Evolutionary conservation across 768 basidiomycete species (phyloP).

Genomic region (Phanerochaete sordida): DNA sequence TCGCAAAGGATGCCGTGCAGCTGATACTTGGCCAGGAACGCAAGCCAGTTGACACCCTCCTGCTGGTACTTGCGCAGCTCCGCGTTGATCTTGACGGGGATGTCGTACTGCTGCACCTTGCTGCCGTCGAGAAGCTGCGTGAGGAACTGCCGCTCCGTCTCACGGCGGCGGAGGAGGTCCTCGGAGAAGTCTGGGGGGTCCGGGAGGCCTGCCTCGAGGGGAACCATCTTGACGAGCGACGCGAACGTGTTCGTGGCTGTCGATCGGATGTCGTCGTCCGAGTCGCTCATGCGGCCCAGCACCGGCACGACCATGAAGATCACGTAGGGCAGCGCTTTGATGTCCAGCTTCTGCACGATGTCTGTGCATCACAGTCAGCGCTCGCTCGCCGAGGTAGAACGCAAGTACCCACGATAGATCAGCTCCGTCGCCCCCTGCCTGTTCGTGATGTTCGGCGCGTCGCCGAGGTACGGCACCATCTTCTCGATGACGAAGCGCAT

Average conservation of each 20-base stretch:
- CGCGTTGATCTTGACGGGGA: conserved; percentile 88
- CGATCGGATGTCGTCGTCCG: conserved; percentile 86
- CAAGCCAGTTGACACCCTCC: conserved; percentile 98
- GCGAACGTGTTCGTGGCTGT: conserved; percentile 98
- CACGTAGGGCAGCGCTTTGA: conserved; percentile 94
- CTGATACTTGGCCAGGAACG: conserved; percentile 97
- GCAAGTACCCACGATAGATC: conserved; percentile 69
- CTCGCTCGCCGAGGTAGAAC: conserved; percentile 1
- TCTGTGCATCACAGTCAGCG: conserved; percentile 44
- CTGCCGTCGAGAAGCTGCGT: conserved; percentile 91
- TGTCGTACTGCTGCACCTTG: conserved; percentile 86
- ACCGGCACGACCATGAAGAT: conserved; percentile 96
- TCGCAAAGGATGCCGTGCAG: conserved; percentile 97
- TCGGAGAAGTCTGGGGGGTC: conserved; percentile 91
- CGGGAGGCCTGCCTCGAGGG: conserved; percentile 95
- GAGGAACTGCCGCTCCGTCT: conserved; percentile 87
- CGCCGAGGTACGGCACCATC: conserved; percentile 78
- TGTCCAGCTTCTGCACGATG: conserved; percentile 86
- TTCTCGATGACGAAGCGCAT: conserved; percentile 90
- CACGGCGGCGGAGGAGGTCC: conserved; percentile 81
- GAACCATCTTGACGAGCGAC: conserved; percentile 96
- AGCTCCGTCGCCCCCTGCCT: conserved; percentile 90
- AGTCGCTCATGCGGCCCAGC: conserved; percentile 95
- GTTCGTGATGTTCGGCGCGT: conserved; percentile 67
- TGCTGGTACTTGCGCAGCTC: conserved; percentile 97